These are phyloP conservation scores for Phialemonium atrogriseum DNA, from an alignment of 2,329 filamentous ascomycete species.

Conservation along the genomic window DNA sequence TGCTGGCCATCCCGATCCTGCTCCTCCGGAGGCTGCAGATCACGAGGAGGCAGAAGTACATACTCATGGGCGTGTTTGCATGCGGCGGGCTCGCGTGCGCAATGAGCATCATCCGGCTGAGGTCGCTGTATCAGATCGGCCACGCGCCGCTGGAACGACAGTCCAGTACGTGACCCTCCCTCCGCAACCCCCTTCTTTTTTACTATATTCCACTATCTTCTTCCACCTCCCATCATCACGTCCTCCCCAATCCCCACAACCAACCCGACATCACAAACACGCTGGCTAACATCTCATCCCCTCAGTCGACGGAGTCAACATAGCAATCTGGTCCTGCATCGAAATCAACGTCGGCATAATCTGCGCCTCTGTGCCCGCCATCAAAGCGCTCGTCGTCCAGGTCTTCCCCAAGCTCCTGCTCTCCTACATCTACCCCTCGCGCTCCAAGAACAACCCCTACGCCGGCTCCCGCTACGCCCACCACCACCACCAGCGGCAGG, in stretches of 20 bases:
- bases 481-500: too few relatives aligned
- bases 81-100: conserved; percentile 21
- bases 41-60: conserved; percentile 30
- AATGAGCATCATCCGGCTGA: conserved; percentile 14
- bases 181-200: too few relatives aligned
- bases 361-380: conserved; percentile 29
- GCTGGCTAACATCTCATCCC: too few relatives aligned
- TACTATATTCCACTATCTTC: too few relatives aligned
- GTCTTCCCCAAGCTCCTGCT: too few relatives aligned
- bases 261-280: too few relatives aligned
- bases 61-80: conserved; percentile 28
- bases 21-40: conserved; percentile 24
- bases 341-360: conserved; percentile 26
- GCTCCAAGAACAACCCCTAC: too few relatives aligned
- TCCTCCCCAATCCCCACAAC: not conserved
- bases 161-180: conserved; percentile 8
- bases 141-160: conserved; percentile 4
- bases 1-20: conserved; percentile 18
- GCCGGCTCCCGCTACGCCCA: too few relatives aligned
- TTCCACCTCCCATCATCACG: not conserved
- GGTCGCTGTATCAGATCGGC: conserved; percentile 10
- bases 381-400: conserved; percentile 29
- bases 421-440: too few relatives aligned
- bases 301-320: conserved; percentile 12
- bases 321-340: conserved; percentile 18